Base-by-base conservation (phyloP, 2,329 filamentous ascomycete genomes). In the Phialemoniopsis sp. region DNA sequence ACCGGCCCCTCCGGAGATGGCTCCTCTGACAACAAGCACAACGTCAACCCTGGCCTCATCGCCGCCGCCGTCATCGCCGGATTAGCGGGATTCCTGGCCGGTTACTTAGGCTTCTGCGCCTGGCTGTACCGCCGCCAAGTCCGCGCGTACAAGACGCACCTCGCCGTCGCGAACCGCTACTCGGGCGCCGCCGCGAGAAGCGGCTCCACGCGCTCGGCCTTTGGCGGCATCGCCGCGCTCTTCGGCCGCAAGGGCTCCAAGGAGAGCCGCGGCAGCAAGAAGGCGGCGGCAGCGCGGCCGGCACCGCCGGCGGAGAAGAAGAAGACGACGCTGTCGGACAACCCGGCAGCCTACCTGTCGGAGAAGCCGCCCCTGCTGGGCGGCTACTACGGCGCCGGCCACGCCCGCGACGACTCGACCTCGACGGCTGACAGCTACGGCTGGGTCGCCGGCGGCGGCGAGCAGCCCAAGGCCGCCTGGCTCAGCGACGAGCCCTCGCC, bases 51-150 rank as follows among this genome's bases (percentile, higher is more conserved):
- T 0, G 68, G 67, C 1, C 64, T 70, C 13, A 67, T 76, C 37
- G 66, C 66, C 31, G 41, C 38, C 28, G 21, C 31, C 32, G 32
- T 36, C 15, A 15, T 41, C 36, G 38, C 41, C 5, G 37, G 36
- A 32, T 14, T 41, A n/a, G 29, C 32, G 8, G 41, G 34, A 14
- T 29, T 36, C 26, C 52, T 80, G 1, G 81, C 80, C 3, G 63
- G 66, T 2, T 87, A 87, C 56, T 72, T 87, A 12, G 81, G 78
- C 34, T 87, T 85, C 66, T 86, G 82, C 60, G 73, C 77, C 14
- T 88, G 81, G 77, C 65, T 89, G 8, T 89, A 89, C 66, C 73
- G 83, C 19, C 80, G 81, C 36, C 84, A 86, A 57, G 73, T 89
- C 13, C 60, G 66, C 21, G 74, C 85, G 9, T 89, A 88, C 68